phyloP scores from a whole-genome alignment of 257 asterid species.

The Solanum ossicruentum region DNA sequence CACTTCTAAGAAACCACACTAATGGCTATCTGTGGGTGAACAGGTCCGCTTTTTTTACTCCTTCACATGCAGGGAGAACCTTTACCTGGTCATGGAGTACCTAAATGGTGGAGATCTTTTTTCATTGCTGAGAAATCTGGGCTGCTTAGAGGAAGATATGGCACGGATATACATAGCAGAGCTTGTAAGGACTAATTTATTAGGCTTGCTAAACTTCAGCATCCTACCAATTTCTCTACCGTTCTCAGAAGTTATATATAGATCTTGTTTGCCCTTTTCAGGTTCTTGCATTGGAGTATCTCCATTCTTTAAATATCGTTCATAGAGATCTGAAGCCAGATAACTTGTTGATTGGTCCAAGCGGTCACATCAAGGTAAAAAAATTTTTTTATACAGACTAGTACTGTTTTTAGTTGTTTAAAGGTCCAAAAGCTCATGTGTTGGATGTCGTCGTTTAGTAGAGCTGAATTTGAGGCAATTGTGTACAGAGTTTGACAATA shows the following conservation, averaged over 20 bases:
- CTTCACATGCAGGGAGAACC: slow-evolving; percentile 99
- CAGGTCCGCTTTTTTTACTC: slow-evolving; percentile 99
- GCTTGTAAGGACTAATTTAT: slow-evolving; percentile 55
- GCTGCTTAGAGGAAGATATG: slow-evolving; percentile 95
- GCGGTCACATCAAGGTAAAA: slow-evolving; percentile 96
- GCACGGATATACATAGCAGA: slow-evolving; percentile 93
- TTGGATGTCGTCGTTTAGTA: not conserved
- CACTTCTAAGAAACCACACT: slow-evolving; percentile 21
- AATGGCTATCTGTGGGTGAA: slow-evolving; percentile 46
- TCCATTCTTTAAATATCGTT: slow-evolving; percentile 81
- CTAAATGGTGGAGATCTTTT: slow-evolving; percentile 97
- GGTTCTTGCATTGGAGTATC: slow-evolving; percentile 97
- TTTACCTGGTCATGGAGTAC: slow-evolving; percentile 96
- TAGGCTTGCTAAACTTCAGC: not conserved
- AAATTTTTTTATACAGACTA: not conserved
- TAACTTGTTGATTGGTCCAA: slow-evolving; percentile 88
- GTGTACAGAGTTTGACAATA: not conserved
- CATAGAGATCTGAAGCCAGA: slow-evolving; percentile 99
- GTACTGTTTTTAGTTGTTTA: not conserved
- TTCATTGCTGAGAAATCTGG: slow-evolving; percentile 76
- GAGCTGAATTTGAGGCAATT: not conserved
- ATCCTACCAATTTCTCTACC: slow-evolving; percentile 6
- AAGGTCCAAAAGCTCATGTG: not conserved
- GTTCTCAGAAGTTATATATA: slow-evolving; percentile 3
- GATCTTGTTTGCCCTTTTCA: slow-evolving; percentile 21